Evolutionary conservation across 257 asterid genomes (phyloP), one percentile per base, ranked within the genome.

Genomic region (Primulina eburnea): DNA sequence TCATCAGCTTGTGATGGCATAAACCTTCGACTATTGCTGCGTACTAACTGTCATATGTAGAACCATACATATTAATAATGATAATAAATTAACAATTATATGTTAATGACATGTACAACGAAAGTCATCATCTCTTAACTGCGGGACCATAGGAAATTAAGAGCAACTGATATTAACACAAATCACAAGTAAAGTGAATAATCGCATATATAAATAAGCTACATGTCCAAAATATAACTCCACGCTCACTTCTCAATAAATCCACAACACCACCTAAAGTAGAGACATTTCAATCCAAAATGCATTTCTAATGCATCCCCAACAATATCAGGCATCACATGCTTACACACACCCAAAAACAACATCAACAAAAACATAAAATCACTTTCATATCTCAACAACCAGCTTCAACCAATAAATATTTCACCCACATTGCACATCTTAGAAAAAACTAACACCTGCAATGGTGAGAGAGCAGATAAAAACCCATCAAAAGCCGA

Each of bases 1-100:
- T 90, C 98, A 56, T 93, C 98, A 18, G 85, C 87, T 78, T 87
- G 96, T 20, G 98, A 93, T 67, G 98, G 98, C 88, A 93, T 83
- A 78, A 85, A 93, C 74, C 85, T 83, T 34, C 98, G 91, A 75
- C 87, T 93, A 81, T 93, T 88, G 86, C 98, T 93, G 65, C 98
- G 88, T 50, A 93, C 98, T 76, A 93, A 83, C 98, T 92, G 95
- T 83, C 80, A 70, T n/a, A 62, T 24, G 58, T 55, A 61, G 30
- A 28, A 57, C 50, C 68, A 70, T 29, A 64, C 38, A 60, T 71
- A 20, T 76, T 62, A 17, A 69, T 57, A 52, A 73, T 40, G 24
- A 67, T 60, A 73, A 59, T 37, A 71, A n/a, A 29, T 26, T 32
- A 65, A 72, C 33, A 35, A 60, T 34, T 62, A n/a, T 34, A 60